phyloP scores from a whole-genome alignment of 148 eudicot species.

The Vaccinium macrocarpon region DNA sequence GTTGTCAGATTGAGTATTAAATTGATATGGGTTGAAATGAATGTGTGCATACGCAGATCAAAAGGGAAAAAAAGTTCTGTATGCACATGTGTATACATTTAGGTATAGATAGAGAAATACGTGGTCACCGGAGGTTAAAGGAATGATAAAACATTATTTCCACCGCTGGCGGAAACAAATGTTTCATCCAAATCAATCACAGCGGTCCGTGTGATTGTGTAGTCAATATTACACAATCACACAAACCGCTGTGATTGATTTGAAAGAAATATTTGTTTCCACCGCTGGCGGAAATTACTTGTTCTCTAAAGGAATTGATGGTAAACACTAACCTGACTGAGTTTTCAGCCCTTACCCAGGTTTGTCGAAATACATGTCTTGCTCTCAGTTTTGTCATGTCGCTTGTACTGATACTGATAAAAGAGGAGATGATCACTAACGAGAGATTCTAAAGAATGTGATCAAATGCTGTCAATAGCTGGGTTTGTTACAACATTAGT shows the following conservation, averaged over 20 bases:
- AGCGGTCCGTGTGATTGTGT: too few species aligned
- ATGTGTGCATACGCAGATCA: not conserved
- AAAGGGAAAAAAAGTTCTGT: not conserved
- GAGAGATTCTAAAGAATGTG: not conserved
- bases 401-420: not conserved
- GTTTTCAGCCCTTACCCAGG: not conserved
- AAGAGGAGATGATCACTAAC: not conserved
- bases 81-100: not conserved
- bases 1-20: not conserved
- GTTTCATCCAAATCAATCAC: too few species aligned
- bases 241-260: too few species aligned
- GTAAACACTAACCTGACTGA: not conserved
- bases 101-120: not conserved
- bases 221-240: too few species aligned
- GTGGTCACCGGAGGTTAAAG: not conserved
- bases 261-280: not conserved
- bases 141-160: too few species aligned
- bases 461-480: not conserved
- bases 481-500: not conserved
- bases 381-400: not conserved
- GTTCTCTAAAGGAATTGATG: not conserved
- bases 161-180: too few species aligned
- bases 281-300: too few species aligned
- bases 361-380: not conserved
- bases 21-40: not conserved